These are phyloP conservation scores for Orbilia quercus DNA, from an alignment of 2,329 filamentous ascomycete genomes.

Conservation along the genomic window DNA sequence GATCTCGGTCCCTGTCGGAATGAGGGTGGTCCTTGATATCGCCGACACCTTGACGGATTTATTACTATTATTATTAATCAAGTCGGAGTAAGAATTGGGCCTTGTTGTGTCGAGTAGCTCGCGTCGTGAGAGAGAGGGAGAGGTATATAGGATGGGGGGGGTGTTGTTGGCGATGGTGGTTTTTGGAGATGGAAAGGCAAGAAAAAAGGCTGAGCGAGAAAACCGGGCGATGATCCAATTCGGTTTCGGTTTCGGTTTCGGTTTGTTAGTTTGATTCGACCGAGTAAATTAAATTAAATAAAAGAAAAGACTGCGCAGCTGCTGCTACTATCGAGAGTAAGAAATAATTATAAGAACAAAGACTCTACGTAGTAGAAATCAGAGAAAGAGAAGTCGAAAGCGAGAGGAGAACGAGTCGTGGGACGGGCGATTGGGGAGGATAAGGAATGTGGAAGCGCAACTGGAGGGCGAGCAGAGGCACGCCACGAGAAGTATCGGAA, in stretches of 20 bases:
- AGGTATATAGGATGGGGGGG: slow-evolving; percentile 36
- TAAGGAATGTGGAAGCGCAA: slow-evolving; percentile 24
- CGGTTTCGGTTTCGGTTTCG: no score
- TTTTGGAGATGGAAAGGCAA: slow-evolving; percentile 40
- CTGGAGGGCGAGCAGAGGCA: not conserved
- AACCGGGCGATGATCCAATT: slow-evolving; percentile 52
- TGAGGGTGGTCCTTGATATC: slow-evolving; percentile 48
- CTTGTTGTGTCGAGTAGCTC: not conserved
- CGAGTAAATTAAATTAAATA: not conserved
- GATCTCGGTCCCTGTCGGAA: slow-evolving; percentile 36
- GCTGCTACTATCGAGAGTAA: no score
- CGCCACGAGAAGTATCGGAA: slow-evolving; percentile 36
- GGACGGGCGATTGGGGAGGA: slow-evolving; percentile 9
- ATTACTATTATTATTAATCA: no score
- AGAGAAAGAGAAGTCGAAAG: slow-evolving; percentile 19
- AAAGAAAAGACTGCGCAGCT: slow-evolving; percentile 33
- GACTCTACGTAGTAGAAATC: no score
- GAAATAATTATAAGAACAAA: slow-evolving; percentile 26
- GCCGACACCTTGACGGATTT: slow-evolving; percentile 54
- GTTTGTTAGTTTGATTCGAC: slow-evolving; percentile 50
- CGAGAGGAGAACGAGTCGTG: slow-evolving; percentile 21
- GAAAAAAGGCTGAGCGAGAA: slow-evolving; percentile 36
- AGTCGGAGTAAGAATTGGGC: not conserved
- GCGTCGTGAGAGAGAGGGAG: not conserved
- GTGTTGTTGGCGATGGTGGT: slow-evolving; percentile 33